Conservation (phyloP, 2,329 filamentous ascomycete genomes). For the Bipolaris gigantea region DNA sequence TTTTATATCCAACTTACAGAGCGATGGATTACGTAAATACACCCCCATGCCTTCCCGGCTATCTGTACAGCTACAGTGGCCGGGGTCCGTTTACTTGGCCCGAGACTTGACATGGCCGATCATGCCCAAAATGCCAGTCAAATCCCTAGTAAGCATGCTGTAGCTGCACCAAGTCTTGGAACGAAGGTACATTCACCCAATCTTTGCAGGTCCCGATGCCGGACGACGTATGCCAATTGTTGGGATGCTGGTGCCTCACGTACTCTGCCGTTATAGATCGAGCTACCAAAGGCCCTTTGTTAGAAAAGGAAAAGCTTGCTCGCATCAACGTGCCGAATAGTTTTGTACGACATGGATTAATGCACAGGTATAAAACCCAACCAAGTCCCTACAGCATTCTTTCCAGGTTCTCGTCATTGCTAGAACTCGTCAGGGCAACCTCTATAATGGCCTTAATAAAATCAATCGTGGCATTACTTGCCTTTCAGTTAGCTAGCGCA, state of each 20-base stretch:
- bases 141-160: neutral
- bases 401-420: neutral
- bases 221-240: slow-evolving; percentile 10
- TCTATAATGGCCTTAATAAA: slow-evolving; percentile 1
- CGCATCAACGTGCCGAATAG: neutral
- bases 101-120: neutral
- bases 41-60: neutral
- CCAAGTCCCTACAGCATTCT: neutral
- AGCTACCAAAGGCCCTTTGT: neutral
- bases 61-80: neutral
- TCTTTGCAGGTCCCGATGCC: neutral
- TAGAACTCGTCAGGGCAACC: neutral
- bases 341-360: neutral
- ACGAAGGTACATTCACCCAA: too few species aligned
- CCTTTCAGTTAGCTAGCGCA: neutral
- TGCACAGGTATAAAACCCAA: slow-evolving; percentile 2
- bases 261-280: neutral
- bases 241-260: neutral
- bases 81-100: neutral
- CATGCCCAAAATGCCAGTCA: slow-evolving; percentile 1
- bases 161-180: neutral
- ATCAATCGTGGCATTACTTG: neutral
- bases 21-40: neutral
- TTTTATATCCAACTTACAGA: too few species aligned
- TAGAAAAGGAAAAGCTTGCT: neutral